Evolutionary conservation across 495 filamentous ascomycete genomes (phyloP), one percentile per base, ranked within the genome.

Genomic region (Tuber aestivum): DNA sequence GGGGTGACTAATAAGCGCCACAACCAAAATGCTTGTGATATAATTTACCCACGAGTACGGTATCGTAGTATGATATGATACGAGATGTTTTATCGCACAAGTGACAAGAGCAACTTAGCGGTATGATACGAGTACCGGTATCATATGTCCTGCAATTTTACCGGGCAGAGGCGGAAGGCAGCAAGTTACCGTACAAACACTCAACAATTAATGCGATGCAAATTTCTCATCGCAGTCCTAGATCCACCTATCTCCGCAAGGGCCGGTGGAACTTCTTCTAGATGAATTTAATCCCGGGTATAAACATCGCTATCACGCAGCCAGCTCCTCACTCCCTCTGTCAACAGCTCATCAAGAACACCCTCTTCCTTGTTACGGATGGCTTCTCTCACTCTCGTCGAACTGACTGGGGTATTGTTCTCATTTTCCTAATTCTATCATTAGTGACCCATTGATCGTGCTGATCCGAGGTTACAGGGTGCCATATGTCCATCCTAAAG

Each of bases 321-420:
- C 88, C 90, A 95, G 72, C 85, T 85, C 50, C 83, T 85, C 1
- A 97, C 89, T 20, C 84, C 86, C 5, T 86, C 84, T 4, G 91
- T 89, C 21, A 95, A 91, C 81, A 96, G 82, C 84, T 82, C 84
- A 23, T 84, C 83, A 76, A 98, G 85, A 42, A 82, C 87, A 44
- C 87, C 84, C 79, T 86, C 85, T 40, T 92, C 89, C 40, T 83
- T 82, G 20, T 83, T 82, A 71, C 83, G 84, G 16, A 87, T 88
- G 6, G 92, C 91, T 76, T 90, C 87, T 69, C 95, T 88, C 4
- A 94, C 92, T 80, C 85, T 89, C 7, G 95, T 97, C 71, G 93
- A 95, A 82, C 94, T 97, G 20, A 97, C 87, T 3, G 72, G 75
- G 38, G 41, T 41, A 21, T 87, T 83, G 9, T 85, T 84, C 75